A percentile compares a stretch with the other conserved stretches of the same genome.
Evolutionary conservation across 1,284 basidiomycete genomes (phyloP).

Genomic region (Boletus semigastroideus): DNA sequence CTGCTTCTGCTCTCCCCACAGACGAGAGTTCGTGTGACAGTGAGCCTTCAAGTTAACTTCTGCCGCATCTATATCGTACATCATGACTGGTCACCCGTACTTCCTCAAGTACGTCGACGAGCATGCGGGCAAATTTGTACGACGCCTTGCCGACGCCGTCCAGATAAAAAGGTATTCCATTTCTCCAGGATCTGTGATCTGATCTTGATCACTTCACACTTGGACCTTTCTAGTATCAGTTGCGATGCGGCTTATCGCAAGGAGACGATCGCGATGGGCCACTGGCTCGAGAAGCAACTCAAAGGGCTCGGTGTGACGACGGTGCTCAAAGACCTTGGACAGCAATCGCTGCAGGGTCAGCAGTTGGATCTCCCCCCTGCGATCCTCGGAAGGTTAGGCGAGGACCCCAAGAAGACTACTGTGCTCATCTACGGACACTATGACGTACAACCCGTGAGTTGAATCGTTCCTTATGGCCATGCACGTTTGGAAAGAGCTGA

Average conservation of each 20-base stretch:
- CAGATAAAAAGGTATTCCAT: slow-evolving; percentile 78
- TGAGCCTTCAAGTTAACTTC: too few relatives aligned
- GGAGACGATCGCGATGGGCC: slow-evolving; percentile 82
- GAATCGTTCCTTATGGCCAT: neutral
- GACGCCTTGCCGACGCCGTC: slow-evolving; percentile 80
- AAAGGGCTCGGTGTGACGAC: slow-evolving; percentile 75
- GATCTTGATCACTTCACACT: neutral
- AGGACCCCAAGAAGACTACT: slow-evolving; percentile 87
- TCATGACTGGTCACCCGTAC: slow-evolving; percentile 41
- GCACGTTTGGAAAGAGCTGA: neutral
- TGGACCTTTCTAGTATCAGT: slow-evolving; percentile 50
- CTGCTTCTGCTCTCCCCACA: neutral
- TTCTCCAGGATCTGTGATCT: neutral
- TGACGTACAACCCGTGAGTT: slow-evolving; percentile 77
- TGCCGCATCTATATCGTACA: neutral
- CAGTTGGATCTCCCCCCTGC: slow-evolving; percentile 84
- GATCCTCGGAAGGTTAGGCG: slow-evolving; percentile 82
- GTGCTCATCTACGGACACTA: slow-evolving; percentile 92
- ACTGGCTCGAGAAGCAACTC: slow-evolving; percentile 76
- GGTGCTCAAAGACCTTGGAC: slow-evolving; percentile 74
- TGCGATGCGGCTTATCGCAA: slow-evolving; percentile 65
- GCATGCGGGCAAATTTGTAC: slow-evolving; percentile 74
- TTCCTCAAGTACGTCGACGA: slow-evolving; percentile 68
- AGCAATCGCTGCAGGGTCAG: slow-evolving; percentile 79
- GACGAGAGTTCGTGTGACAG: neutral